phyloP scores from a whole-genome alignment of 768 basidiomycete species.

The Dentipellis sp. region DNA sequence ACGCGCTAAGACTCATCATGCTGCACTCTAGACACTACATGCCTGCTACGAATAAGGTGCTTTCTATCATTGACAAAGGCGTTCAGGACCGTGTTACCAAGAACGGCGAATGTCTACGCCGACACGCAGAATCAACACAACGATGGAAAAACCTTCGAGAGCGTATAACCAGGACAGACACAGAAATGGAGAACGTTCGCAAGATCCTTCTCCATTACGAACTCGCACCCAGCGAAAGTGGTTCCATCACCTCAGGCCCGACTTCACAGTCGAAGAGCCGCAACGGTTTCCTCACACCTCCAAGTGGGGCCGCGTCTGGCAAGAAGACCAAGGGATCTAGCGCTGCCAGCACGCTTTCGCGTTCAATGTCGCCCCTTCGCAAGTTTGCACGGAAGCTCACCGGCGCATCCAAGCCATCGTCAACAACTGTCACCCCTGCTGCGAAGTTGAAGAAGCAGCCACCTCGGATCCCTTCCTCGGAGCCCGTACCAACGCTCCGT shows the following conservation, averaged over 20 bases:
- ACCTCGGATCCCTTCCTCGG: constrained; percentile 41
- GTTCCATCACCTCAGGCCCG: constrained; percentile 57
- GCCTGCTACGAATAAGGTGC: constrained; percentile 86
- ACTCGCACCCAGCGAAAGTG: constrained; percentile 54
- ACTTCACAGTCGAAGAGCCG: constrained; percentile 32
- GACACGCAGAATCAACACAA: constrained; percentile 83
- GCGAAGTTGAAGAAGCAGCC: constrained; percentile 30
- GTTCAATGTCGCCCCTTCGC: constrained; percentile 74
- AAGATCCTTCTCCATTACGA: constrained; percentile 41
- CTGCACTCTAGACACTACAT: constrained; percentile 71
- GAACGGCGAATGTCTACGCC: constrained; percentile 89
- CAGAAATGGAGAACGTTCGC: constrained; percentile 70
- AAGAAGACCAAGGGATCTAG: constrained; percentile 26
- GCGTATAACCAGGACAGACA: constrained; percentile 70
- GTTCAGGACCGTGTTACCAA: constrained; percentile 89
- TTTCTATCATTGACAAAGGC: constrained; percentile 91
- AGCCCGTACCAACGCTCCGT: constrained; percentile 41
- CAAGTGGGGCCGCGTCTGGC: constrained; percentile 35
- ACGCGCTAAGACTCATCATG: not conserved
- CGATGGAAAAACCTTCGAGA: constrained; percentile 78
- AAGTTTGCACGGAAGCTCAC: constrained; percentile 69
- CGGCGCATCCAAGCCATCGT: constrained; percentile 26
- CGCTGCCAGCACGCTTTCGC: constrained; percentile 48
- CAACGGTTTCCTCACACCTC: constrained; percentile 58
- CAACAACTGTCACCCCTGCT: constrained; percentile 33